Base-by-base conservation (phyloP, 2,329 filamentous ascomycete species). In the Fusarium goolgardi region DNA sequence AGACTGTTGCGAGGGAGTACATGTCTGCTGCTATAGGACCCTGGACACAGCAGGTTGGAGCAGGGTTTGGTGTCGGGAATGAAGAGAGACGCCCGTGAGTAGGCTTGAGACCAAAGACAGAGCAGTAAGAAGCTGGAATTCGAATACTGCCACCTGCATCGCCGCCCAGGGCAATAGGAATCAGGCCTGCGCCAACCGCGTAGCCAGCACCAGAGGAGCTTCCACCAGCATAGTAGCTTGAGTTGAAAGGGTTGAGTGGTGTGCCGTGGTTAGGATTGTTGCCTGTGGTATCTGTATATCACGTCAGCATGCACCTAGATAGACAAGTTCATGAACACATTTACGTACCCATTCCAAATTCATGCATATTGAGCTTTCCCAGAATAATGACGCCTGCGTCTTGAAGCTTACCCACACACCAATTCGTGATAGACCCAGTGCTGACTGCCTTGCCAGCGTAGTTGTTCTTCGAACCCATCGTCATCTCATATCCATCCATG, bases 281-380 rank as follows among this genome's bases (percentile, higher is more conserved):
- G 74, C 92, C 92, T 4, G 89, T 91, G 0, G 90, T 92, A 71
- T 92, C 89, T 86, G 32, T 3, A n/a, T 7, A 21, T 4, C 20
- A 23, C 8, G 25, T 72, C 23, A 75, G 57, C 51, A 34, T n/a
- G 21, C n/a, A 20, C 12, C 1, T 3, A n/a, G 31, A 27, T 16
- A 27, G 6, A 44, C 9, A 29, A 20, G 23, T 11, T 11, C 23
- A 37, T 23, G 1, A 11, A 16, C 3, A 5, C 2, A 12, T 9
- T 16, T 18, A n/a, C 41, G n/a, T 78, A 88, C 87, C 90, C 65
- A 91, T 84, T 8, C 90, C 91, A 50, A 91, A 83, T 75, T 94
- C 91, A 75, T 93, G 90, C 91, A 94, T 93, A n/a, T 84, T 90
- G 3, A 87, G 83, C 79, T 92, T 93, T 13, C 91, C 91, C 16